phyloP scores from a whole-genome alignment of 2,329 filamentous ascomycete genomes.

The Zopfia rhizophila region DNA sequence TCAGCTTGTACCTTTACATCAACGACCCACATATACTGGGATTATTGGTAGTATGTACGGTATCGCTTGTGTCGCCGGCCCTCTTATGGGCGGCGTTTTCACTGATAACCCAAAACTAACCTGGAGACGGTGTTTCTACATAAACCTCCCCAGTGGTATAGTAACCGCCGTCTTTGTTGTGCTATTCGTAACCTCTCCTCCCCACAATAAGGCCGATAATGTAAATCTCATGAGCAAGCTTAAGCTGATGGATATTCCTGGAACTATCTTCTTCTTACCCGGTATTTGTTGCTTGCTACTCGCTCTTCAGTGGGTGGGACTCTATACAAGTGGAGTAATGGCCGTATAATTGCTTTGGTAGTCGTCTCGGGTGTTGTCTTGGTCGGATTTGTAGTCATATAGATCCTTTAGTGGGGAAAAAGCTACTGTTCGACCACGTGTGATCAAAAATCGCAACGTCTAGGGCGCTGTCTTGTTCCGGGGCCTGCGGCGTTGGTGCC shows the following conservation, averaged over 20 bases:
- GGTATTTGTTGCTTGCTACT: slow-evolving; percentile 54
- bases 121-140: slow-evolving; percentile 50
- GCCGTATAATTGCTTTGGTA: slow-evolving; percentile 57
- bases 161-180: slow-evolving; percentile 48
- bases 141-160: slow-evolving; percentile 58
- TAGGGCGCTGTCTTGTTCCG: no score
- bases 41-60: slow-evolving; percentile 36
- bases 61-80: slow-evolving; percentile 48
- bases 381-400: slow-evolving; percentile 52
- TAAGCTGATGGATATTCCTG: slow-evolving; percentile 36
- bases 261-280: slow-evolving; percentile 51
- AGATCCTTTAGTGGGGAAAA: slow-evolving; percentile 13
- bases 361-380: slow-evolving; percentile 54
- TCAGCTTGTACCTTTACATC: no score
- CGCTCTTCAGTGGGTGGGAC: slow-evolving; percentile 55
- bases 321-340: slow-evolving; percentile 27
- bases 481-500: no score
- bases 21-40: slow-evolving; percentile 47
- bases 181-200: slow-evolving; percentile 59
- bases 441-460: no score
- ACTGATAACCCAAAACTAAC: slow-evolving; percentile 45
- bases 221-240: slow-evolving; percentile 6
- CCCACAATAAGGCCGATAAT: no score
- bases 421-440: no score
- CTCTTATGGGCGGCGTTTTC: slow-evolving; percentile 51